A percentile compares a stretch with the other conserved stretches of the same genome.
Evolutionary conservation across 345 rosid genomes (phyloP).

Genomic region (Gossypium mustelinum): DNA sequence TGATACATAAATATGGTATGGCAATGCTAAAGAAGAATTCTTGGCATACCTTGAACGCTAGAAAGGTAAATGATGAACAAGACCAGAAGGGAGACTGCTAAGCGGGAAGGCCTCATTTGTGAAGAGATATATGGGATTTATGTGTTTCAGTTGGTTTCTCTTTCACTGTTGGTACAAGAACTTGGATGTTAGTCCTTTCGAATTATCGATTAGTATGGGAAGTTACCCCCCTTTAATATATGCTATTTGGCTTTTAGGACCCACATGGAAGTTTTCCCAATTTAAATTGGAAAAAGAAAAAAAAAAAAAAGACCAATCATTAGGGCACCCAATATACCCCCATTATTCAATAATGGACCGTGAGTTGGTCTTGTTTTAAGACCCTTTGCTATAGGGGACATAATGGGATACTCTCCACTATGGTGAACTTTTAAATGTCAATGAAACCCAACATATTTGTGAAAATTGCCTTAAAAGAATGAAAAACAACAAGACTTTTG

Average conservation of each 20-base stretch:
- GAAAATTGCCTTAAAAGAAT: background rate
- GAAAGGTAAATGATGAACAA: constrained; percentile 3
- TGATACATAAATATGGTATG: background rate
- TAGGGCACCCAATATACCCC: background rate
- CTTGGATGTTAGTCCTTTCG: background rate
- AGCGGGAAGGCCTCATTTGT: constrained; percentile 9
- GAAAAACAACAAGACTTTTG: background rate
- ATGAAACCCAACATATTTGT: background rate
- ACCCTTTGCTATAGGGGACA: background rate
- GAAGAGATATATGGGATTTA: background rate
- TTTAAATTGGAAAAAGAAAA: background rate
- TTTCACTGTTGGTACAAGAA: background rate
- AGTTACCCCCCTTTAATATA: constrained; percentile 3
- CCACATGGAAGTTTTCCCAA: background rate
- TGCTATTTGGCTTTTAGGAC: constrained; percentile 3
- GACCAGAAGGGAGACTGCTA: constrained; percentile 5
- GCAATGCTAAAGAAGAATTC: background rate
- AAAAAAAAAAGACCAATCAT: constrained; percentile 12
- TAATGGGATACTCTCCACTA: background rate
- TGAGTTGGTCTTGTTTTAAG: constrained; percentile 3
- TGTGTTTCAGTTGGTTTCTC: background rate
- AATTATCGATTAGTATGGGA: background rate
- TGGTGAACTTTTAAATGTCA: constrained; percentile 1
- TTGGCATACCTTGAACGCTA: constrained; percentile 5
- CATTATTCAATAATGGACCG: constrained; percentile 6